Evolutionary conservation across 768 basidiomycete species (phyloP).

Genomic region (Lactarius trivialis): DNA sequence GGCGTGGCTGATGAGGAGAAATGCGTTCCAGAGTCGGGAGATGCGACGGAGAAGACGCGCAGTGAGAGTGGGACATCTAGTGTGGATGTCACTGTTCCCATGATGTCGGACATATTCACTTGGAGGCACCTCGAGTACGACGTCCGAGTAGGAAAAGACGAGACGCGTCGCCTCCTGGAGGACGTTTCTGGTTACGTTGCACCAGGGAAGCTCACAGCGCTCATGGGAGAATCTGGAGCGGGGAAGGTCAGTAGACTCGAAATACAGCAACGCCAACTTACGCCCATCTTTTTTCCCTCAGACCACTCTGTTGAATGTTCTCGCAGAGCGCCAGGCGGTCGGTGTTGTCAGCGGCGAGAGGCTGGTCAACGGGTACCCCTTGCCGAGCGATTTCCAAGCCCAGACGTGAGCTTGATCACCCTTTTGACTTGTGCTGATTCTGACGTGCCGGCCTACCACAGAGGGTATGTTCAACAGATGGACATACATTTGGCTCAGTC

Average conservation of each 20-base stretch:
- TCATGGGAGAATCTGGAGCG: slow-evolving; percentile 84
- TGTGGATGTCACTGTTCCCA: slow-evolving; percentile 15
- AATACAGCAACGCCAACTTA: neutral
- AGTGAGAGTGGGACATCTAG: slow-evolving; percentile 7
- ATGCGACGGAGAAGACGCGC: neutral
- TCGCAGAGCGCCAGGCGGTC: slow-evolving; percentile 66
- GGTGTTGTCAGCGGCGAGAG: slow-evolving; percentile 60
- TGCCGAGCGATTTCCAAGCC: slow-evolving; percentile 44
- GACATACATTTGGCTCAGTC: slow-evolving; percentile 79
- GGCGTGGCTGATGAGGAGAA: slow-evolving; percentile 29
- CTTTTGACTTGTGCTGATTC: slow-evolving; percentile 25
- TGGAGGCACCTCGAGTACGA: slow-evolving; percentile 77
- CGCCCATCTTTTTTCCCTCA: neutral
- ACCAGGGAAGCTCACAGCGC: slow-evolving; percentile 81
- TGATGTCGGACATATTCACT: slow-evolving; percentile 58
- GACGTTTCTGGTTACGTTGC: slow-evolving; percentile 76
- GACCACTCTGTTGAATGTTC: slow-evolving; percentile 70
- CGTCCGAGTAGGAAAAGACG: slow-evolving; percentile 59
- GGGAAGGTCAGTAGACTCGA: slow-evolving; percentile 33
- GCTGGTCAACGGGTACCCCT: slow-evolving; percentile 57
- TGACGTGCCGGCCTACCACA: slow-evolving; percentile 14
- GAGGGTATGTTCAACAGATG: slow-evolving; percentile 50
- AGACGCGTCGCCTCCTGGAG: slow-evolving; percentile 53
- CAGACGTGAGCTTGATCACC: slow-evolving; percentile 62
- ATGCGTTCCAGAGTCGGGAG: neutral